phyloP scores from a whole-genome alignment of 73 alveolate genomes.

The Paramecium sexaurelia region DNA sequence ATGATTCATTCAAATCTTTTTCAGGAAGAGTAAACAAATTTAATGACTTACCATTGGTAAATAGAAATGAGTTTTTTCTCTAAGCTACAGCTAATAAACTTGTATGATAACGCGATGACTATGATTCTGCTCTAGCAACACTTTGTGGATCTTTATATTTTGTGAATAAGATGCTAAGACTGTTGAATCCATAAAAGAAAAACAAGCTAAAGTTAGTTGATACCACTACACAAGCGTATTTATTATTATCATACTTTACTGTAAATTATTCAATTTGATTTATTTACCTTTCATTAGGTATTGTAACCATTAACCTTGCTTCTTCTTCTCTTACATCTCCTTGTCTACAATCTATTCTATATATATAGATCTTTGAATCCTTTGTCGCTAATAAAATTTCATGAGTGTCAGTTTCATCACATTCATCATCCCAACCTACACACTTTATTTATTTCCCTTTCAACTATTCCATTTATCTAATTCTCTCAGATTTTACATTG shows the following conservation, averaged over 20 bases:
- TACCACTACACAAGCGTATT: slow-evolving; percentile 39
- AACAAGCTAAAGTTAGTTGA: slow-evolving; percentile 36
- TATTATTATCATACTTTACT: neutral
- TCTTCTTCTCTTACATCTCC: slow-evolving; percentile 14
- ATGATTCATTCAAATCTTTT: slow-evolving; percentile 33
- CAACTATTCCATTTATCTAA: slow-evolving; percentile 5
- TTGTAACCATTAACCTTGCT: neutral
- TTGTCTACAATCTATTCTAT: slow-evolving; percentile 38
- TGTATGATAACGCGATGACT: slow-evolving; percentile 12
- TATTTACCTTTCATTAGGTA: slow-evolving; percentile 48
- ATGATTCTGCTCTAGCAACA: slow-evolving; percentile 51
- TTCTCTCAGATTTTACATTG: neutral
- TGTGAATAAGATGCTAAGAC: neutral
- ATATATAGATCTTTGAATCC: slow-evolving; percentile 23
- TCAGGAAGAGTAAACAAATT: slow-evolving; percentile 26
- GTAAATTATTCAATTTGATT: slow-evolving; percentile 49
- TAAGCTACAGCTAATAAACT: slow-evolving; percentile 11
- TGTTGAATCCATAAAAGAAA: slow-evolving; percentile 42
- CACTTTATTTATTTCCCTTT: neutral
- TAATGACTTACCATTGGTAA: slow-evolving; percentile 21
- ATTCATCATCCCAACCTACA: neutral
- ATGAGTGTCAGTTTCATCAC: slow-evolving; percentile 42
- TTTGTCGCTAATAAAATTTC: slow-evolving; percentile 37
- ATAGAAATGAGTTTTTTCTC: neutral
- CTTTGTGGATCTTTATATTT: slow-evolving; percentile 43